Evolutionary conservation across 495 filamentous ascomycete genomes (phyloP), one percentile per base, ranked within the genome.

Genomic region (Trichoderma orchidacearum): DNA sequence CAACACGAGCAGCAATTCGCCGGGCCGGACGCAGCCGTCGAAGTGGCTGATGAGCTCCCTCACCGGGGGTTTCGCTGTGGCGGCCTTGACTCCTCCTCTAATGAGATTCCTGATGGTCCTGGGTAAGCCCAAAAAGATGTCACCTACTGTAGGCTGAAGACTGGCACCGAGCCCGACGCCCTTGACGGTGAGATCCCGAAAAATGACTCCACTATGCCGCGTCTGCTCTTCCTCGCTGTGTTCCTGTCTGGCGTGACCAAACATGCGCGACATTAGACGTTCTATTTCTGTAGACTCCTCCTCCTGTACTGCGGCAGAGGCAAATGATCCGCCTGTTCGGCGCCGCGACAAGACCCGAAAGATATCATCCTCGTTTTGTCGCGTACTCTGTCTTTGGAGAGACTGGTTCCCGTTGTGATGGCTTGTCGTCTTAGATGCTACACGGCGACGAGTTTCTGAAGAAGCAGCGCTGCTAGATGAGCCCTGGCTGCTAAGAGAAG

Each of bases 121-220:
- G 0, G 83, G 78, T 7, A 84, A 53, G 2, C 68, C 80, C 15
- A 87, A 62, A 59, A 85, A 80, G 9, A 86, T 65, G 58, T 86
- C 85, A 15, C 80, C 78, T 50, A 84, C 77, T 1, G 72, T 70
- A 6, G 82, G 81, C 58, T 87, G 83, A 17, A 88, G 66, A 1
- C 78, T 78, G 30, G 85, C 83, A 13, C 85, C 85, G 7, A 86
- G 65, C 2, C 85, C 84, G 60, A 80, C 72, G 0, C 85, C 85
- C 62, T 84, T 87, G 29, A 89, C 82, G 0, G 80, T 85, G 3
- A 86, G 64, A 54, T 81, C 72, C 55, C 75, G 80, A 70, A 81
- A 86, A 11, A 81, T 70, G 34, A 85, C 53, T 5, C 53, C 53
- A 17, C 30, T 35, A 17, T 55, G 53, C 17, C 53, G 29, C 53